These are phyloP conservation scores for Tolypocladium inflatum DNA, from an alignment of 2,329 filamentous ascomycete species.

Conservation along the genomic window DNA sequence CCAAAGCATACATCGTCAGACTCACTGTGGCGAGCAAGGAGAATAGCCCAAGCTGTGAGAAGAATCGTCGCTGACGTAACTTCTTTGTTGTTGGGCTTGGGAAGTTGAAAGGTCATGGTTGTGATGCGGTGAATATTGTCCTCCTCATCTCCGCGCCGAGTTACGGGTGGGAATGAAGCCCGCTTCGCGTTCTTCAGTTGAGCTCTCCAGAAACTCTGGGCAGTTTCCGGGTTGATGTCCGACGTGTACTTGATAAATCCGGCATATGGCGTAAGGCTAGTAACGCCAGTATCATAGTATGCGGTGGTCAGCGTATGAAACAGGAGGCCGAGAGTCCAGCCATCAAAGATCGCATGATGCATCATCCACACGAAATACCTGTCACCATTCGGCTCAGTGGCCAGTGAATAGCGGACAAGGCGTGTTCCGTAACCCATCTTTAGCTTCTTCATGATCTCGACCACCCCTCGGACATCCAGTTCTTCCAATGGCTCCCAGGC, in stretches of 20 bases:
- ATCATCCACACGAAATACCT: slow-evolving; percentile 9
- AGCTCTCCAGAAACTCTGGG: too few relatives aligned
- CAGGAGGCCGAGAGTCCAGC: slow-evolving; percentile 6
- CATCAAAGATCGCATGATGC: slow-evolving; percentile 15
- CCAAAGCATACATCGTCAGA: slow-evolving; percentile 15
- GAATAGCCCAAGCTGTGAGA: background rate
- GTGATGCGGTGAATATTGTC: too few relatives aligned
- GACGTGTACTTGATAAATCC: slow-evolving; percentile 7
- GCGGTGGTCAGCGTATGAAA: background rate
- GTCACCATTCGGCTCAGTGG: background rate
- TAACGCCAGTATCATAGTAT: slow-evolving; percentile 2
- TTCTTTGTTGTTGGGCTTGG: background rate
- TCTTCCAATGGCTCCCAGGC: background rate
- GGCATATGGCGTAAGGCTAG: slow-evolving; percentile 1
- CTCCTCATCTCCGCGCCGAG: background rate
- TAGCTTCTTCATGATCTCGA: background rate
- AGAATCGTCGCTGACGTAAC: background rate
- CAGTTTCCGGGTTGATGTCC: too few relatives aligned
- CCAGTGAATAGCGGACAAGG: slow-evolving; percentile 1
- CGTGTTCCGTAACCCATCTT: slow-evolving; percentile 3
- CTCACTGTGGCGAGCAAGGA: background rate
- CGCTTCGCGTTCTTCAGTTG: background rate
- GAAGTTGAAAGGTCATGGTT: too few relatives aligned
- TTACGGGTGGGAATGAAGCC: slow-evolving; percentile 2
- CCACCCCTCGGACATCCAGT: background rate